Conservation (phyloP, 805 yeast genomes). For the Candida krabiensis region DNA sequence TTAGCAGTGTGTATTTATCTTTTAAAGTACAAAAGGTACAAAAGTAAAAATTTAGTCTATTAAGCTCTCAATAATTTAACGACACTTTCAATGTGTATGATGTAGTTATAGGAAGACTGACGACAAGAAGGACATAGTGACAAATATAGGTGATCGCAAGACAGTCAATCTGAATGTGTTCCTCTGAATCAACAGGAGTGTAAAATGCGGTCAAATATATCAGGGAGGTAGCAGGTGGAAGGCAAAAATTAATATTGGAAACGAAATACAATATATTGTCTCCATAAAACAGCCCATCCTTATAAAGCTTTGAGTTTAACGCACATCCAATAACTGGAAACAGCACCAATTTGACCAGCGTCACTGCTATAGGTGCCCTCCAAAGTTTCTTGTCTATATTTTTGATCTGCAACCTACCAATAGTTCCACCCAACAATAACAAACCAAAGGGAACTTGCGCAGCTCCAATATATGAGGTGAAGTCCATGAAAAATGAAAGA, state of each 20-base stretch:
- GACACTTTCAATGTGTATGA: conserved; percentile 63
- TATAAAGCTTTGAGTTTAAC: conserved; percentile 59
- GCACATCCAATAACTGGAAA: conserved; percentile 79
- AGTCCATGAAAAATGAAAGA: conserved; percentile 80
- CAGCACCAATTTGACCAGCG: conserved; percentile 57
- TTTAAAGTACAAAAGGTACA: too few relatives aligned
- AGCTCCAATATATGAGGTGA: conserved; percentile 73
- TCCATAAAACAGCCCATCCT: conserved; percentile 62
- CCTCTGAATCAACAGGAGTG: conserved; percentile 59
- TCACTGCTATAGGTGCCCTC: conserved; percentile 61
- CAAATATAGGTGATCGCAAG: conserved; percentile 71
- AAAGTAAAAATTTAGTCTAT: too few relatives aligned
- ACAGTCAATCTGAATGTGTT: conserved; percentile 76
- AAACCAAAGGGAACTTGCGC: conserved; percentile 91
- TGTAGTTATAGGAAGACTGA: conserved; percentile 73
- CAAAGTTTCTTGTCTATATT: conserved; percentile 69
- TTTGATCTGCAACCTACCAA: conserved; percentile 67
- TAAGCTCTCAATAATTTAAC: conserved; percentile 33
- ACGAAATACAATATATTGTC: conserved; percentile 69
- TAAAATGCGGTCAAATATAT: conserved; percentile 87
- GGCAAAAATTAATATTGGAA: conserved; percentile 68
- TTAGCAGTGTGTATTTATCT: too few relatives aligned
- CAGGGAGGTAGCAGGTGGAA: conserved; percentile 87
- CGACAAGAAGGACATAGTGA: conserved; percentile 67
- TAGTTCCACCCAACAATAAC: conserved; percentile 80